Evolutionary conservation across 352 stramenopile genomes (phyloP).

Genomic region (Halophytophthora batemanensis): DNA sequence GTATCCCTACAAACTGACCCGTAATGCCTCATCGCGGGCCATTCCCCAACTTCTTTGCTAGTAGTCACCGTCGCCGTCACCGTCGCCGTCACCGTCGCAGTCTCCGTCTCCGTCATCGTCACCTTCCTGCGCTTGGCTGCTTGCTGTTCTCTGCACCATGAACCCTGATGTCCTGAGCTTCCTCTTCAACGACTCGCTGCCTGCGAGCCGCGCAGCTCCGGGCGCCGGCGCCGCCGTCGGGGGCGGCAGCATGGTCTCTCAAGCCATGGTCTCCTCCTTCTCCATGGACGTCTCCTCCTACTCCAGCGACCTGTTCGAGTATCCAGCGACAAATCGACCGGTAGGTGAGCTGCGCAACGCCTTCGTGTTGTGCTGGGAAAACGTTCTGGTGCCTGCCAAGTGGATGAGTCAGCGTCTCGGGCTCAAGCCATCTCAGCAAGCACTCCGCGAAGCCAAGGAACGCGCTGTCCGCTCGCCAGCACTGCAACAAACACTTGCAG

Average conservation of each 20-base stretch:
- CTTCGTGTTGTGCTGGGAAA: constrained; percentile 68
- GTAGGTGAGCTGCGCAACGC: constrained; percentile 37
- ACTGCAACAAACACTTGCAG: constrained; percentile 45
- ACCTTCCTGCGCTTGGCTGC: neutral
- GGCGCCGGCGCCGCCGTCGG: constrained; percentile 11
- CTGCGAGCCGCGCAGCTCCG: constrained; percentile 1
- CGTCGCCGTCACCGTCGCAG: no score
- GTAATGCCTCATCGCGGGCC: no score
- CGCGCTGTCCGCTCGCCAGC: constrained; percentile 40
- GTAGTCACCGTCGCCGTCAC: no score
- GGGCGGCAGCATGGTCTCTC: constrained; percentile 36
- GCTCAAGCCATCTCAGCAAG: constrained; percentile 33
- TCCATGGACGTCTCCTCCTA: constrained; percentile 59
- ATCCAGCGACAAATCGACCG: constrained; percentile 29
- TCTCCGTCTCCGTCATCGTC: constrained; percentile 11
- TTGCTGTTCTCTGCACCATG: constrained; percentile 9
- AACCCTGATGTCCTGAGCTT: constrained; percentile 31
- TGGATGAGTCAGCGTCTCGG: constrained; percentile 60
- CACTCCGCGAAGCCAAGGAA: constrained; percentile 49
- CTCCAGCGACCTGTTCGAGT: constrained; percentile 56
- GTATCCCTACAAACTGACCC: no score
- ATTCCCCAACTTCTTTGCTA: no score
- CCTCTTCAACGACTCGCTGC: constrained; percentile 17
- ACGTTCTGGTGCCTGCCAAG: constrained; percentile 56
- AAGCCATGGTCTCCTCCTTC: constrained; percentile 56